Base-by-base conservation (phyloP, 371 early-diverging fungal species). In the Smittium culicis region DNA sequence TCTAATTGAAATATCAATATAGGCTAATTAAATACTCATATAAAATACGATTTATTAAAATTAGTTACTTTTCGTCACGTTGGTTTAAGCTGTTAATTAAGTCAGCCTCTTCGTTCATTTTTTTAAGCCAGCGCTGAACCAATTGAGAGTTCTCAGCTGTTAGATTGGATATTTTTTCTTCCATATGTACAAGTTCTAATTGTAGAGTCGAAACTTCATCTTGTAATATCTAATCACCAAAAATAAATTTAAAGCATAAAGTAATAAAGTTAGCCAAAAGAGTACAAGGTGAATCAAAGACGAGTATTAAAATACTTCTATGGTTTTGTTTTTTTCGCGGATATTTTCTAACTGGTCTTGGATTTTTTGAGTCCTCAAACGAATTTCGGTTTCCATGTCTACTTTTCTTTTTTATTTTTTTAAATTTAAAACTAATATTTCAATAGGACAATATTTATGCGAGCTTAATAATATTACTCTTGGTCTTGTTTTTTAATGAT, bases 191-290 rank as follows among this genome's bases (percentile, higher is more conserved):
- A 62, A 96, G 83, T 69, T 97, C 98, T 30, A 97, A 45, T 45
- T 94, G 93, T 61, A 91, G 71, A 1, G 95, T 88, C 28, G 88
- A 80, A 34, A 92, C 76, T 79, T 97, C 98, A 74, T 97, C 98
- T 78, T 91, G 91, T 35, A 97, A 75, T 20, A 92, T 80, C 85
- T 88, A 72, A 54, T 67, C 16, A 31, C 27, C 30, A 61, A 34
- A 69, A n/a, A 66, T 24, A 68, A 11, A 71, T 27, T 24, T 27
- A 1, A n/a, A 54, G 16, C 62, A 1, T 45, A 58, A 55, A 27
- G 56, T 68, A 61, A 14, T 25, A 11, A 8, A n/a, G n/a, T 60
- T 60, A 16, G 32, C 11, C 11, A 14, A 32, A 29, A 59, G 29
- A 29, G 16, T 59, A 54, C 64, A 63, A 32, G 25, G 61, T 34